Evolutionary conservation across 129 eudicot species (phyloP).

Genomic region (Helianthus tuberosus): DNA sequence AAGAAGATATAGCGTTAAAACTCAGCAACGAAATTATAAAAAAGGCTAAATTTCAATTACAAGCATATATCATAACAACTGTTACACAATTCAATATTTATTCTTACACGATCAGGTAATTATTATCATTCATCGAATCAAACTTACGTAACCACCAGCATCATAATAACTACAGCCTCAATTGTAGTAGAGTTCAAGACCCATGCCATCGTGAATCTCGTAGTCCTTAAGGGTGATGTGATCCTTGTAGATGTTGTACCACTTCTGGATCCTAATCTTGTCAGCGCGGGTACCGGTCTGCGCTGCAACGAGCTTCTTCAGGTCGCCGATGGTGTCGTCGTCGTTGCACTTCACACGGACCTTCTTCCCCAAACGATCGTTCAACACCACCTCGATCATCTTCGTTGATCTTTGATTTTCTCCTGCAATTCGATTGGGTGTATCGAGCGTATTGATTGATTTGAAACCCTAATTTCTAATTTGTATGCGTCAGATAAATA

Average conservation of each 20-base stretch:
- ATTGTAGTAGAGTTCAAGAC: constrained; percentile 90
- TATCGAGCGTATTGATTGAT: neutral
- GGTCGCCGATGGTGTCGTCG: constrained; percentile 86
- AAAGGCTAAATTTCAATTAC: constrained; percentile 14
- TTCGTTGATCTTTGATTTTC: constrained; percentile 27
- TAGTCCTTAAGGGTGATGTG: constrained; percentile 84
- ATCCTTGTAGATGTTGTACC: constrained; percentile 86
- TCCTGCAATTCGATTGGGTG: constrained; percentile 1
- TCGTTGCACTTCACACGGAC: constrained; percentile 93
- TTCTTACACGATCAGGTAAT: constrained; percentile 26
- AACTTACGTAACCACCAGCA: constrained; percentile 19
- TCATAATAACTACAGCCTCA: constrained; percentile 24
- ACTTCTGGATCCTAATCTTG: constrained; percentile 85
- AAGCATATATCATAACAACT: constrained; percentile 13
- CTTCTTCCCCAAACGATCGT: constrained; percentile 95
- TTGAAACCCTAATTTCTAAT: constrained; percentile 32
- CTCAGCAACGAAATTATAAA: constrained; percentile 13
- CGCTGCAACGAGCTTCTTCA: constrained; percentile 94
- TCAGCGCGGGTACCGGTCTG: constrained; percentile 89
- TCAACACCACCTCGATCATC: constrained; percentile 94
- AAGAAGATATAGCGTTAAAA: constrained; percentile 13
- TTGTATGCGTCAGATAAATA: neutral
- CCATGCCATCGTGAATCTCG: constrained; percentile 96
- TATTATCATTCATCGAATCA: neutral
- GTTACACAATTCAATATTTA: constrained; percentile 14